A percentile compares a stretch with the other conserved stretches of the same genome.
Evolutionary conservation across 163 green algal genomes (phyloP).

Genomic region (Trebouxiophyceae sp.): DNA sequence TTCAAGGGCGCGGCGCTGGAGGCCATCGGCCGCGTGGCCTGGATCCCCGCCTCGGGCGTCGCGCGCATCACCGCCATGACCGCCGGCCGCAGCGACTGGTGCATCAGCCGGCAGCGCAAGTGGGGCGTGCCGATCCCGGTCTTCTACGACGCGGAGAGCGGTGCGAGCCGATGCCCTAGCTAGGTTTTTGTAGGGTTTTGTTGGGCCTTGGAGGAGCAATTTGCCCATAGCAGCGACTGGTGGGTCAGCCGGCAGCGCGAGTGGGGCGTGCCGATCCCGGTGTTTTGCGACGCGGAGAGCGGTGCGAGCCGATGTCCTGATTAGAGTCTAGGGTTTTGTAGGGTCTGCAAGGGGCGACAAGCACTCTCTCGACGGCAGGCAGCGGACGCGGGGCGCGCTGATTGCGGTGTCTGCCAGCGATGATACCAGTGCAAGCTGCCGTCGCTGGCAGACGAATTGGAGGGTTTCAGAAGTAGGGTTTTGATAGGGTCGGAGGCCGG

Average conservation of each 20-base stretch:
- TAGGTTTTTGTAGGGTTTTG: too few species aligned
- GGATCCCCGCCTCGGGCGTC: constrained; percentile 66
- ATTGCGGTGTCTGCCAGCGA: too few species aligned
- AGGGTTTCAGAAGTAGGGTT: constrained; percentile 18
- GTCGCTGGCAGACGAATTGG: too few species aligned
- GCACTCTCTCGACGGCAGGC: too few species aligned
- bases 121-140: constrained; percentile 97
- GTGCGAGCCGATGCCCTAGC: too few species aligned
- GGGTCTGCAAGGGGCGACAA: too few species aligned
- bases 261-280: constrained; percentile 96
- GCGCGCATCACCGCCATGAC: constrained; percentile 94
- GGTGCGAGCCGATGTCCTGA: too few species aligned
- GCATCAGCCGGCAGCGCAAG: constrained; percentile 93
- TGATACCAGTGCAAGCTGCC: too few species aligned
- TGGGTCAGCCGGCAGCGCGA: constrained; percentile 96
- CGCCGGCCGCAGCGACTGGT: constrained; percentile 90
- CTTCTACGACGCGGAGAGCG: constrained; percentile 86
- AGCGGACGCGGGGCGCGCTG: too few species aligned
- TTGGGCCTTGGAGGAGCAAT: too few species aligned
- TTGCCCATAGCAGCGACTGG: constrained; percentile 90
- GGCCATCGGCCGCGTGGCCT: constrained; percentile 72
- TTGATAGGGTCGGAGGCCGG: background rate
- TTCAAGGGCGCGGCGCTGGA: constrained; percentile 76
- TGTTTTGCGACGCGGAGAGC: constrained; percentile 89
- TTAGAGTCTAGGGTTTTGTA: too few species aligned